Evolutionary conservation across 345 rosid species (phyloP).

Genomic region (Melaleuca quinquenervia): DNA sequence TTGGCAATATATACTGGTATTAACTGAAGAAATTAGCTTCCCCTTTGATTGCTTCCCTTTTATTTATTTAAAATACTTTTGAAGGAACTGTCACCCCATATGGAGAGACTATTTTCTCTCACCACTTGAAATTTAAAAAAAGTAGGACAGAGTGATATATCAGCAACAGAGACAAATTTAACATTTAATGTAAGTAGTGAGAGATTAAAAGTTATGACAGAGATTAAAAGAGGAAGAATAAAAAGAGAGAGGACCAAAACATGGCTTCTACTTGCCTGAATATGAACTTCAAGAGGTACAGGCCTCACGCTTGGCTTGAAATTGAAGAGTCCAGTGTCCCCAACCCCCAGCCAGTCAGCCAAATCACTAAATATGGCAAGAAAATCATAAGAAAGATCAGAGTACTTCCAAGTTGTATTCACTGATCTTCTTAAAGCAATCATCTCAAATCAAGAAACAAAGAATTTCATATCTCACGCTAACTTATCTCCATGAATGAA

Average conservation of each 20-base stretch:
- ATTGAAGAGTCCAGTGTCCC: constrained; percentile 86
- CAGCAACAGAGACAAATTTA: not conserved
- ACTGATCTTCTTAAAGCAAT: not conserved
- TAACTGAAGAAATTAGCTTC: not conserved
- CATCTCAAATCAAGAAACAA: not conserved
- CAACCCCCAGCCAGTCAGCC: constrained; percentile 98
- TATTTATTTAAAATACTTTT: not conserved
- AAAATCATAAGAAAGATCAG: not conserved
- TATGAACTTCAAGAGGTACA: constrained; percentile 97
- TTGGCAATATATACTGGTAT: not conserved
- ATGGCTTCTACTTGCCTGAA: constrained; percentile 60
- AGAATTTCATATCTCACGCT: not conserved
- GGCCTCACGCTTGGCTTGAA: constrained; percentile 99
- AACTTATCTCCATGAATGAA: not conserved
- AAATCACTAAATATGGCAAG: constrained; percentile 45
- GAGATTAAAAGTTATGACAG: not conserved
- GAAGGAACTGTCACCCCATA: not conserved
- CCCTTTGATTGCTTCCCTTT: not conserved
- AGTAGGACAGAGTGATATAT: not conserved
- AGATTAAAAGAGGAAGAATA: not conserved
- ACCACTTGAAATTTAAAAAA: not conserved
- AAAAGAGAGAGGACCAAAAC: not conserved
- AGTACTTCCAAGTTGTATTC: not conserved
- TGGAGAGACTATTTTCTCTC: not conserved
- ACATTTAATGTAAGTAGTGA: not conserved